Evolutionary conservation across 768 basidiomycete species (phyloP), one percentile per base, ranked within the genome.

Genomic region (Tubosaeta sp.): DNA sequence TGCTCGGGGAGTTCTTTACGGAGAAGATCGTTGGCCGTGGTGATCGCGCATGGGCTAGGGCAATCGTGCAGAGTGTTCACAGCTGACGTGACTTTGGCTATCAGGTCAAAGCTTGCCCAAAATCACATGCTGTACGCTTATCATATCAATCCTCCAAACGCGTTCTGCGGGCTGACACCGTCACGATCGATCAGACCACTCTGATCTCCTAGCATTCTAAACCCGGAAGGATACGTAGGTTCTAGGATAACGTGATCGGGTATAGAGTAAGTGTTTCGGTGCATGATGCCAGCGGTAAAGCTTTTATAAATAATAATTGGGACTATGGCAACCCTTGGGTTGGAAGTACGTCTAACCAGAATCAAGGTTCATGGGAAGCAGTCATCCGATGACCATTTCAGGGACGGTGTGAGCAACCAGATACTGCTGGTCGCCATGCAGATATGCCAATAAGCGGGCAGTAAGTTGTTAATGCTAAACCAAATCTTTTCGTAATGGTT

Each of bases 31-130:
- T 68, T 31, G 42, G 44, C 34, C 68, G 71, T 2, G 73, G 70
- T 29, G 88, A 90, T 63, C 76, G 77, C 10, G 70, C 69, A 3
- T 90, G 88, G 88, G 83, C 84, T 6, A 65, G 74, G 54, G 79
- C 80, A 22, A 74, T 88, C 21, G 62, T 86, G 12, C 62, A 63
- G 27, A 68, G 64, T 21, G 45, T 68, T 21, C 55, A 57, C 43
- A 55, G 55, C 38, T 60, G 55, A 36, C 16, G 38, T 39, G 21
- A 32, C 16, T n/a, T 12, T n/a, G 42, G 27, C 6, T 8, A 43
- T 21, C 2, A 11, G 38, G 22, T 27, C 19, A 11, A 46, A 10
- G 10, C 35, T 6, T 14, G 25, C 35, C 24, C 41, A 16, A 31
- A 27, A 43, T 24, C 35, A 31, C 41, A 31, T 44, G 45, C 40